Evolutionary conservation across 495 filamentous ascomycete genomes (phyloP).

Genomic region (Talaromyces stipitatus): DNA sequence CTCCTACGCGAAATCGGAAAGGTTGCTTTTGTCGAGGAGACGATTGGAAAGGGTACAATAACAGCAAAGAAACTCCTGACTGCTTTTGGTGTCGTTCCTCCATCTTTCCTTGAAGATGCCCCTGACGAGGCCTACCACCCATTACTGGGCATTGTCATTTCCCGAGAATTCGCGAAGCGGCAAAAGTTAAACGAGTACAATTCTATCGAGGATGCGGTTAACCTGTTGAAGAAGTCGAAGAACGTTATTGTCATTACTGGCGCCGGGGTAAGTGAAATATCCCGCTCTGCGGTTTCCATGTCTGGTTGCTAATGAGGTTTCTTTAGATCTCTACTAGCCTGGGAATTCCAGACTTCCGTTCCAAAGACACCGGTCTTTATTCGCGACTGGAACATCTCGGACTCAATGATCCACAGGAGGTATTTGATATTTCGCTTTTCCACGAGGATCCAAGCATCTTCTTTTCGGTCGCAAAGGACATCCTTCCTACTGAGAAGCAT

Average conservation of each 20-base stretch:
- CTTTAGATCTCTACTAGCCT: conserved; percentile 65
- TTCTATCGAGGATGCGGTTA: conserved; percentile 78
- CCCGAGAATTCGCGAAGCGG: conserved; percentile 74
- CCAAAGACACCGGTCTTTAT: conserved; percentile 58
- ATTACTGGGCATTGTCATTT: conserved; percentile 68
- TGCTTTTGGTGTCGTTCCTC: conserved; percentile 80
- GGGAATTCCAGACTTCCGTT: conserved; percentile 62
- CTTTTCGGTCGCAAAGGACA: conserved; percentile 86
- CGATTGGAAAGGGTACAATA: conserved; percentile 58
- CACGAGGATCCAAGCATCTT: conserved; percentile 82
- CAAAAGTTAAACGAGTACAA: conserved; percentile 77
- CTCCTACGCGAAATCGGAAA: conserved; percentile 68
- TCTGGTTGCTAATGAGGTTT: background rate
- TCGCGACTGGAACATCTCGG: conserved; percentile 70
- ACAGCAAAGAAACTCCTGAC: conserved; percentile 79
- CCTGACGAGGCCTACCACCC: conserved; percentile 67
- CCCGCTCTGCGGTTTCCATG: background rate
- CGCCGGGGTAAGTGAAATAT: conserved; percentile 56
- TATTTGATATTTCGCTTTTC: conserved; percentile 86
- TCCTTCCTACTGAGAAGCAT: conserved; percentile 65
- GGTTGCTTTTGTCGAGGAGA: conserved; percentile 64
- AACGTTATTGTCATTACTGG: conserved; percentile 94
- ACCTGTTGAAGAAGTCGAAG: conserved; percentile 59
- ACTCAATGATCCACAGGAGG: conserved; percentile 82
- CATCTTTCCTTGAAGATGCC: conserved; percentile 65